Percentiles rank a stretch among this genome's conserved stretches.
phyloP scores from a whole-genome alignment of 352 stramenopile species.

The Phytophthora ohioensis region DNA sequence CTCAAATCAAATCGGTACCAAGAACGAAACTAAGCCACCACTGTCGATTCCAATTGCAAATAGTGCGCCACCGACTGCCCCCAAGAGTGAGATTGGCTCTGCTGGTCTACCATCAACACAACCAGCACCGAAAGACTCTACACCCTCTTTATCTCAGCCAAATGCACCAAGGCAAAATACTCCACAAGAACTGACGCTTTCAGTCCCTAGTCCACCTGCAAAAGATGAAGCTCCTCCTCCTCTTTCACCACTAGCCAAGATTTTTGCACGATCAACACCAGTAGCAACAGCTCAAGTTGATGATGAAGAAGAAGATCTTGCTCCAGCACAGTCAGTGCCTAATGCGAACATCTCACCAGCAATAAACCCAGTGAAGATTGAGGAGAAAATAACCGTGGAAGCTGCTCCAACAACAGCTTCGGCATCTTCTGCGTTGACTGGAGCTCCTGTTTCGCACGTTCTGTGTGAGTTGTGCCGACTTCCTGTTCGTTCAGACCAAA shows the following conservation, averaged over 20 bases:
- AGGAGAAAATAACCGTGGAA: background rate
- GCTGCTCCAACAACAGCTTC: slow-evolving; percentile 5
- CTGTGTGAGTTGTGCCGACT: slow-evolving; percentile 61
- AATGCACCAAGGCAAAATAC: background rate
- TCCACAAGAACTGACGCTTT: background rate
- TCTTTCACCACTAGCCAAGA: slow-evolving; percentile 36
- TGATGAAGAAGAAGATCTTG: background rate
- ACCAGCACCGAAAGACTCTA: background rate
- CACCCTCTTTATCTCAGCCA: background rate
- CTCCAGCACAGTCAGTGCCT: background rate
- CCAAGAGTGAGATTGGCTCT: slow-evolving; percentile 3
- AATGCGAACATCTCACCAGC: slow-evolving; percentile 2
- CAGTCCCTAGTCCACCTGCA: slow-evolving; percentile 1
- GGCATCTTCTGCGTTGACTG: background rate
- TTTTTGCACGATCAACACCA: slow-evolving; percentile 22
- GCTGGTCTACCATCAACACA: background rate
- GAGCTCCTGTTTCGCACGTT: slow-evolving; percentile 33
- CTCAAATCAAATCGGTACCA: background rate
- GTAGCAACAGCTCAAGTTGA: background rate
- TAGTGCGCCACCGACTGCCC: background rate
- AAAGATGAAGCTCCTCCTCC: slow-evolving; percentile 10
- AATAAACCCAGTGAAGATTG: background rate
- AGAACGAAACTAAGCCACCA: background rate
- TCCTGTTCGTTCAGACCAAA: slow-evolving; percentile 55
- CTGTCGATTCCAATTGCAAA: background rate